Conservation (phyloP, 2,329 filamentous ascomycete species). For the Sarocladium kiliense region DNA sequence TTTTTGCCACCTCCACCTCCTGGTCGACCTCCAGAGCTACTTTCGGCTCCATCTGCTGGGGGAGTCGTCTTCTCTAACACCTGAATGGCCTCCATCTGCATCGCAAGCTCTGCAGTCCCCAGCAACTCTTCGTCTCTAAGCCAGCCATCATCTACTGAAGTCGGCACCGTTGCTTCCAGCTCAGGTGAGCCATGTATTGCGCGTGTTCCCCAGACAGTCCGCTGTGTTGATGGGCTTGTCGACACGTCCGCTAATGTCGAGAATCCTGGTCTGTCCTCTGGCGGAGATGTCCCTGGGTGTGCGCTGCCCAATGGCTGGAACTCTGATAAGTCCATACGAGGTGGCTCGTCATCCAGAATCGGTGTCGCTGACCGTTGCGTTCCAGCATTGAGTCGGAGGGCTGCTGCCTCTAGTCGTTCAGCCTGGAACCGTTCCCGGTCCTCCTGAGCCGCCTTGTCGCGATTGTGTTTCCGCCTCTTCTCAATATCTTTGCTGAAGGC, state of each 20-base stretch:
- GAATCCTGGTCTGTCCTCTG: conserved; percentile 56
- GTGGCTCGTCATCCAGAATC: conserved; percentile 13
- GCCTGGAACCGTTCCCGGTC: conserved; percentile 80
- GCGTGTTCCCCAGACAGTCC: conserved; percentile 91
- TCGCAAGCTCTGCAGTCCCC: conserved; percentile 50
- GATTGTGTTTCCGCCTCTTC: conserved; percentile 67
- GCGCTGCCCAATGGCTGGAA: conserved; percentile 55
- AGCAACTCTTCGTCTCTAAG: conserved; percentile 75
- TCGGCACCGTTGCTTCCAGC: conserved; percentile 31
- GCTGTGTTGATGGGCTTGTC: conserved; percentile 69
- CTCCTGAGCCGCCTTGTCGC: conserved; percentile 78
- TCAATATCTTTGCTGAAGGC: conserved; percentile 74
- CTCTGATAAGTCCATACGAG: conserved; percentile 50
- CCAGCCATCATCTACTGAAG: conserved; percentile 69
- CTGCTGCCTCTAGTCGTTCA: conserved; percentile 71
- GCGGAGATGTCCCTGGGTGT: conserved; percentile 46
- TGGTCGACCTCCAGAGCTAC: conserved; percentile 13
- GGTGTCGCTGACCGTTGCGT: not conserved
- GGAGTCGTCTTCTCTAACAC: conserved; percentile 25
- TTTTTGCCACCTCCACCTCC: conserved; percentile 45
- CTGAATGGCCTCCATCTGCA: conserved; percentile 53
- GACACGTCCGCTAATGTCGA: conserved; percentile 70
- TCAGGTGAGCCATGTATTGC: conserved; percentile 56
- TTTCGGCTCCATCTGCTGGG: conserved; percentile 3
- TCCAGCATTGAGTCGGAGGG: conserved; percentile 42